Percentiles rank a stretch among this genome's conserved stretches.
Evolutionary conservation across 169 alveolate species (phyloP).

Genomic region (Cryptosporidium parvum): DNA sequence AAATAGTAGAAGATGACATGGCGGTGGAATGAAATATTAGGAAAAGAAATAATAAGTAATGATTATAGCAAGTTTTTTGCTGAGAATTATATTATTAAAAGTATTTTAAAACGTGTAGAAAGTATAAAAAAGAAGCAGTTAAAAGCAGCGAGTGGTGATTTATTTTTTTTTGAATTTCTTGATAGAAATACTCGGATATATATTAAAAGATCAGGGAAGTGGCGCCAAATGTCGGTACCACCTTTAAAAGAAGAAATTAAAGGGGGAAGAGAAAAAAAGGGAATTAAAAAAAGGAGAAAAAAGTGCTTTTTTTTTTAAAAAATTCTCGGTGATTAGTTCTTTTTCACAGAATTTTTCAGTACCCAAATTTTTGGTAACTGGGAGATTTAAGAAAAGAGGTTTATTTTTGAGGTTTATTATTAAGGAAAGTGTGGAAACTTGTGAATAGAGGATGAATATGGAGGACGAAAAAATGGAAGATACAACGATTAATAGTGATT

Average conservation of each 20-base stretch:
- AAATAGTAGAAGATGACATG: constrained; percentile 18
- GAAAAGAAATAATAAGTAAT: background rate
- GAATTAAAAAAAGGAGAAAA: background rate
- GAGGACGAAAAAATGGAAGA: constrained; percentile 63
- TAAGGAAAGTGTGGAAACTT: background rate
- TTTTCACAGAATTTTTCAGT: background rate
- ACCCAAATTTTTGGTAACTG: background rate
- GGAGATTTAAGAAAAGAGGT: background rate
- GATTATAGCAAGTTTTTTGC: no score
- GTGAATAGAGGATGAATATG: background rate
- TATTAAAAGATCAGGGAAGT: background rate
- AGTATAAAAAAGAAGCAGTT: background rate
- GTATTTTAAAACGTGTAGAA: background rate
- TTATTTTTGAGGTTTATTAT: background rate
- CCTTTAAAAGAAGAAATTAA: background rate
- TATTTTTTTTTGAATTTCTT: no score
- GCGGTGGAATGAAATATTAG: background rate
- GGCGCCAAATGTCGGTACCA: background rate
- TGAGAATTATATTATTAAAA: background rate
- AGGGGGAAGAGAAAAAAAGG: background rate
- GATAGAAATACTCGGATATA: background rate
- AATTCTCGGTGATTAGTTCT: background rate
- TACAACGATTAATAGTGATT: constrained; percentile 53
- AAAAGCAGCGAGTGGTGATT: no score
- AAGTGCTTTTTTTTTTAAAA: background rate